A percentile compares a stretch with the other conserved stretches of the same genome.
phyloP scores from a whole-genome alignment of 2,329 filamentous ascomycete species.

The Colletotrichum sp. region DNA sequence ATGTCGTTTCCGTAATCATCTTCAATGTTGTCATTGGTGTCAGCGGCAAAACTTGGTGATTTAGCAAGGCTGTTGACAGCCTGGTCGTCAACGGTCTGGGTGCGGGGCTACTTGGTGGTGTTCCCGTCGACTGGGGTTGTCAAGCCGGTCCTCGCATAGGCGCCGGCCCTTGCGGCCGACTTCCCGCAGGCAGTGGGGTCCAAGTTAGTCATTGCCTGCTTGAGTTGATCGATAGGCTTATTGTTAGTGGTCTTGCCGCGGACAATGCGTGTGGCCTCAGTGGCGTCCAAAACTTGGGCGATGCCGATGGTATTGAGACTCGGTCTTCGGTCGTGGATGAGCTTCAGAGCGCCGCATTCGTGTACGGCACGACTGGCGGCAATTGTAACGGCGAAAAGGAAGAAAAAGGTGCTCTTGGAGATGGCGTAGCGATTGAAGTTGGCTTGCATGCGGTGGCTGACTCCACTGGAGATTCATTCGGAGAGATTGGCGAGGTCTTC shows the following conservation, averaged over 20 bases:
- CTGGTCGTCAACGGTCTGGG: not conserved
- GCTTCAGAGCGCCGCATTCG: not conserved
- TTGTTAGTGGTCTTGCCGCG: not conserved
- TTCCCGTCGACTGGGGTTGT: not conserved
- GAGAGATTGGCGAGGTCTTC: not conserved
- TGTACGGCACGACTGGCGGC: not conserved
- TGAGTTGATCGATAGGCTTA: not conserved
- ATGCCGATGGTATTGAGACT: not conserved
- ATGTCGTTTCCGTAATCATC: not conserved
- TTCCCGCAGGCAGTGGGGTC: not conserved
- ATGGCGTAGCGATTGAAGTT: not conserved
- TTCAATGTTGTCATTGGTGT: not conserved
- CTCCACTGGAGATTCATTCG: not conserved
- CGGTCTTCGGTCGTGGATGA: not conserved
- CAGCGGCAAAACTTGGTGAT: not conserved
- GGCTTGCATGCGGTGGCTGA: not conserved
- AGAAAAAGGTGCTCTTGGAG: not conserved
- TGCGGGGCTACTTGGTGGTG: not conserved
- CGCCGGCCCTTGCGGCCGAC: not conserved
- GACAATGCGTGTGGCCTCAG: not conserved
- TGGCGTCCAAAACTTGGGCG: not conserved
- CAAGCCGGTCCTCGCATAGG: not conserved
- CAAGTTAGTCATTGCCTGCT: not conserved
- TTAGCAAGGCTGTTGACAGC: not conserved
- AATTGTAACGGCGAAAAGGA: not conserved